phyloP scores from a whole-genome alignment of 164 flowering plant genomes.

The Sextonia rubra region DNA sequence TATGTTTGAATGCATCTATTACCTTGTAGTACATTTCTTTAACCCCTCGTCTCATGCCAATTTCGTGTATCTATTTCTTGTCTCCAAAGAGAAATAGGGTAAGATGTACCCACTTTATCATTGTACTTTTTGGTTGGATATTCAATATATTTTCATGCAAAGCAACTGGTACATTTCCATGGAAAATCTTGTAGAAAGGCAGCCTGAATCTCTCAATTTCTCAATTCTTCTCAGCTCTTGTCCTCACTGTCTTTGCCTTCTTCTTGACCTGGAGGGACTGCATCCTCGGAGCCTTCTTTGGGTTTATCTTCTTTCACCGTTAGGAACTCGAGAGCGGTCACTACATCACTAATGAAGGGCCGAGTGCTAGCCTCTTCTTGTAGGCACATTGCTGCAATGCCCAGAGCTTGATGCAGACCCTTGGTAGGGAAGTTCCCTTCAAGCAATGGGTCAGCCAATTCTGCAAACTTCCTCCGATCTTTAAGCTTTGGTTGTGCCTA shows the following conservation, averaged over 20 bases:
- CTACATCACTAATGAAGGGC: conserved; percentile 75
- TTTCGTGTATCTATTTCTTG: too few species aligned
- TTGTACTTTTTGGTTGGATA: too few species aligned
- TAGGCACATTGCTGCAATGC: conserved; percentile 88
- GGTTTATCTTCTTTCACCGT: conserved; percentile 11
- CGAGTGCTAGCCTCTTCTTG: conserved; percentile 73
- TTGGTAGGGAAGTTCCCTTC: conserved; percentile 57
- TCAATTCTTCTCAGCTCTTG: too few species aligned
- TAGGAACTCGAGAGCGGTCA: conserved; percentile 62
- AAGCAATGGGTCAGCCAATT: conserved; percentile 78
- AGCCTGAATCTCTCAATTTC: too few species aligned
- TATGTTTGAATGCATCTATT: too few species aligned
- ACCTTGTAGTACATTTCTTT: too few species aligned
- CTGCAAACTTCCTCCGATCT: conserved; percentile 57
- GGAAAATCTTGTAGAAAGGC: too few species aligned
- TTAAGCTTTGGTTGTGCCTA: conserved; percentile 81
- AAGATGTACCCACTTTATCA: too few species aligned
- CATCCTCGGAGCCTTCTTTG: conserved; percentile 4
- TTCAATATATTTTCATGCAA: too few species aligned
- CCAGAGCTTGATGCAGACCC: conserved; percentile 80
- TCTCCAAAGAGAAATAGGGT: too few species aligned
- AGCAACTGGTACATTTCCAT: too few species aligned
- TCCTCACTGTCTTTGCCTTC: background rate
- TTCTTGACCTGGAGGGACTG: background rate
- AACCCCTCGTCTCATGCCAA: too few species aligned